A percentile compares a stretch with the other conserved stretches of the same genome.
phyloP scores from a whole-genome alignment of 768 basidiomycete genomes.

The Suillus paluster region DNA sequence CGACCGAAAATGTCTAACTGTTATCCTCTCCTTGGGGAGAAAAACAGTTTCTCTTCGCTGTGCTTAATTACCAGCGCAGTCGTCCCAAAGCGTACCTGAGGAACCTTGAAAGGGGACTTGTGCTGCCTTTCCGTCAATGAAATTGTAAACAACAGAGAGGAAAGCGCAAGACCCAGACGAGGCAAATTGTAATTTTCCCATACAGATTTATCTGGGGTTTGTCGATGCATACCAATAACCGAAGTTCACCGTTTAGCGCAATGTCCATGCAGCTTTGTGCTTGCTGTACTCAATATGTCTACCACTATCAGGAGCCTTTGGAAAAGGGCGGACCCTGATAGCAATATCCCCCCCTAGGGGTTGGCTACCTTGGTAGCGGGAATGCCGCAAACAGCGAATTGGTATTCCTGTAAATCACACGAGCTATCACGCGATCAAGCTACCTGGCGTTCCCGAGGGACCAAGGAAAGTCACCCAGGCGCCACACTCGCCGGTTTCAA shows the following conservation, averaged over 20 bases:
- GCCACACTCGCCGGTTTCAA: not conserved
- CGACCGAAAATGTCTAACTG: not conserved
- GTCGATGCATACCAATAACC: not conserved
- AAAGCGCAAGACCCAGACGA: not conserved
- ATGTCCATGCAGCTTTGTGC: slow-evolving; percentile 2
- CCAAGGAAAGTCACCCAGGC: not conserved
- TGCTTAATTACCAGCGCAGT: not conserved
- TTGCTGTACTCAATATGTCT: slow-evolving; percentile 1
- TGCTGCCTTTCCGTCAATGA: not conserved
- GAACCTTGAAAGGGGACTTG: not conserved
- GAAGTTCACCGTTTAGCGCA: not conserved
- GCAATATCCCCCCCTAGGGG: not conserved
- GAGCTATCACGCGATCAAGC: not conserved
- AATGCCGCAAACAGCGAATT: not conserved
- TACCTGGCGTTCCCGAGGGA: not conserved
- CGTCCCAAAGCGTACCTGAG: not conserved
- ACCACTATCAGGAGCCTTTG: not conserved
- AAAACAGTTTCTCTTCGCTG: not conserved
- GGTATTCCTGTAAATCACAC: not conserved
- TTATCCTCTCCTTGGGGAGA: not conserved
- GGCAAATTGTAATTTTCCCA: not conserved
- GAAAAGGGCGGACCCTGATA: not conserved
- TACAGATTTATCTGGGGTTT: not conserved
- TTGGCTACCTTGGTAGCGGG: not conserved
- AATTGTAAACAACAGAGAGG: not conserved